Base-by-base conservation (phyloP, 2,329 filamentous ascomycete genomes). In the Fonsecaea nubica region DNA sequence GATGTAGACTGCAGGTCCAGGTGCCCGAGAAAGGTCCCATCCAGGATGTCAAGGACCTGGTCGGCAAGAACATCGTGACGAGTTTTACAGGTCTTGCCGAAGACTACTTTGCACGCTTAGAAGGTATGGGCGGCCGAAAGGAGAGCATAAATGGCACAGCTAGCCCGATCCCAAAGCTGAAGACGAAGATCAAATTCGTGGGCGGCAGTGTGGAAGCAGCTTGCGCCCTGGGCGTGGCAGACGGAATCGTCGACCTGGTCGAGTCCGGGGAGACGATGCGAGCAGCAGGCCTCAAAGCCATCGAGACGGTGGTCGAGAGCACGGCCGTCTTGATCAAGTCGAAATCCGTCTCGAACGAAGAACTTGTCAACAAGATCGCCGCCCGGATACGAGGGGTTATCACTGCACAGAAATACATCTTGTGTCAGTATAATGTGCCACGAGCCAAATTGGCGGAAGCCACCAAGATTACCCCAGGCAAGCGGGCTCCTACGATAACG, bases 231-330 rank as follows among this genome's bases (percentile, higher is more conserved):
- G 95, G 95, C 61, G 93, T 98, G 33, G 95, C 95, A 52, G 94
- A 98, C 77, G 95, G 94, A 58, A 97, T 99, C 77, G 93, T 99
- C 55, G 95, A 99, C 81, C 88, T 99, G 65, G 95, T 99, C 76
- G 93, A 99, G 84, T 98, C 95, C 21, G 95, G 95, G 64, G 94
- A 98, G 80, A 99, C 95, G 0, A 99, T 99, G 95, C 91, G 92
- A 75, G 95, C 94, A 21, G 94, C 94, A 52, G 95, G 95, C 30
- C 86, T 99, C 58, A 93, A 93, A 81, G 90, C 94, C 64, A 97
- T 98, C 74, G 93, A 95, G 74, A 99, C 95, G 2, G 93, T 99
- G 32, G 86, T 97, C 59, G 89, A 92, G 64, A 93, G 91, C 63
- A 92, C 90, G 18, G 93, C 95, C 36, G 90, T 97, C 56, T 86